These are phyloP conservation scores for Pythium periplocum DNA, from an alignment of 352 stramenopile genomes.

Conservation along the genomic window DNA sequence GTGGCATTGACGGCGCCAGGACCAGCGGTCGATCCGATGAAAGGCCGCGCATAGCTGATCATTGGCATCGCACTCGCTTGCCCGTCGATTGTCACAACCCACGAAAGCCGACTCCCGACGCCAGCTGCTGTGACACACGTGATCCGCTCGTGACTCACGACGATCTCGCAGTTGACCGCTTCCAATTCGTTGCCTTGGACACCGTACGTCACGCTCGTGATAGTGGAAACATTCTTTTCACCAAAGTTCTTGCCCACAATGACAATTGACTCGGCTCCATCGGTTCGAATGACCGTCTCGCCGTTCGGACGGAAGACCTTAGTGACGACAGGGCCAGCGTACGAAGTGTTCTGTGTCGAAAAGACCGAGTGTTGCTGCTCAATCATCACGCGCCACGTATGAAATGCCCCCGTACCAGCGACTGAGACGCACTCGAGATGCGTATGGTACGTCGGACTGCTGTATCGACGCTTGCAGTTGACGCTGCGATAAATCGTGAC, in stretches of 20 bases:
- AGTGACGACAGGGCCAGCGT: slow-evolving; percentile 47
- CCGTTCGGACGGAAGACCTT: slow-evolving; percentile 44
- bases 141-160: slow-evolving; percentile 49
- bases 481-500: slow-evolving; percentile 23
- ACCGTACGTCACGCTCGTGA: slow-evolving; percentile 46
- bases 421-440: slow-evolving; percentile 47
- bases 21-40: slow-evolving; percentile 29
- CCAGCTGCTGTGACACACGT: slow-evolving; percentile 37
- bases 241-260: slow-evolving; percentile 64
- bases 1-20: slow-evolving; percentile 25
- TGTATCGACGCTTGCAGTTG: slow-evolving; percentile 58
- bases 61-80: slow-evolving; percentile 39
- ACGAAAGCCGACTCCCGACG: slow-evolving; percentile 41
- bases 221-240: slow-evolving; percentile 17
- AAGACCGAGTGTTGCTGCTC: slow-evolving; percentile 32
- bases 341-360: slow-evolving; percentile 35
- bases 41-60: slow-evolving; percentile 57
- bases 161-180: slow-evolving; percentile 30
- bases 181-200: slow-evolving; percentile 40
- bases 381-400: slow-evolving; percentile 37
- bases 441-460: slow-evolving; percentile 28
- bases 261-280: slow-evolving; percentile 41
- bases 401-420: slow-evolving; percentile 34
- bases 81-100: slow-evolving; percentile 55
- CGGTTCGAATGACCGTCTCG: slow-evolving; percentile 40